These are phyloP conservation scores for Trematosphaeria pertusa DNA, from an alignment of 2,329 filamentous ascomycete species.

Conservation along the genomic window DNA sequence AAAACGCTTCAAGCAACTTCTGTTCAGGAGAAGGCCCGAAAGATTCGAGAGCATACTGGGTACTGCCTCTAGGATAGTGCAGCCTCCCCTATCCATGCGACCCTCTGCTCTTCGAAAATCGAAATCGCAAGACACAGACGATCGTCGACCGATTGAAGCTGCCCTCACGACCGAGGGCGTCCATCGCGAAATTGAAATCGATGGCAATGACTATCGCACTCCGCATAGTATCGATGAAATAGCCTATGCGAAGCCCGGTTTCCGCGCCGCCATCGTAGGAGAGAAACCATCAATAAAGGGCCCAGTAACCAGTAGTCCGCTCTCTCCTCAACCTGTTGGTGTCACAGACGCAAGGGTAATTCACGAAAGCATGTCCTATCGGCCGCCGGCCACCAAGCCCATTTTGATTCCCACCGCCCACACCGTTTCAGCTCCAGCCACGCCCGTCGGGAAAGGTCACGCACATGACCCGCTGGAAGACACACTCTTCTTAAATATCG, in stretches of 20 bases:
- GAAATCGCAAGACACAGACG: constrained; percentile 59
- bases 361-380: constrained; percentile 41
- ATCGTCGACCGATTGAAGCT: constrained; percentile 58
- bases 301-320: constrained; percentile 25
- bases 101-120: constrained; percentile 50
- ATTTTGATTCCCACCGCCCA: constrained; percentile 24
- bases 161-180: constrained; percentile 62
- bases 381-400: constrained; percentile 33
- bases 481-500: constrained; percentile 77
- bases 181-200: constrained; percentile 54
- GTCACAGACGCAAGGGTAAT: constrained; percentile 34
- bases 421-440: constrained; percentile 31
- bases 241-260: constrained; percentile 25
- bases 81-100: constrained; percentile 63
- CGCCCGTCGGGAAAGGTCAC: constrained; percentile 59
- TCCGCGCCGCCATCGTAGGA: constrained; percentile 15
- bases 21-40: constrained; percentile 63
- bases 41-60: constrained; percentile 67
- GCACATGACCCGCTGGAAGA: constrained; percentile 70
- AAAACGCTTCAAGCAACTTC: constrained; percentile 80
- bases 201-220: constrained; percentile 33
- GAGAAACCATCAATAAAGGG: constrained; percentile 14
- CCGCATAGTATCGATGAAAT: constrained; percentile 30
- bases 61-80: constrained; percentile 63
- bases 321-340: constrained; percentile 19